Base-by-base conservation (phyloP, 2,329 filamentous ascomycete species). In the Graphilbum fragrans region DNA sequence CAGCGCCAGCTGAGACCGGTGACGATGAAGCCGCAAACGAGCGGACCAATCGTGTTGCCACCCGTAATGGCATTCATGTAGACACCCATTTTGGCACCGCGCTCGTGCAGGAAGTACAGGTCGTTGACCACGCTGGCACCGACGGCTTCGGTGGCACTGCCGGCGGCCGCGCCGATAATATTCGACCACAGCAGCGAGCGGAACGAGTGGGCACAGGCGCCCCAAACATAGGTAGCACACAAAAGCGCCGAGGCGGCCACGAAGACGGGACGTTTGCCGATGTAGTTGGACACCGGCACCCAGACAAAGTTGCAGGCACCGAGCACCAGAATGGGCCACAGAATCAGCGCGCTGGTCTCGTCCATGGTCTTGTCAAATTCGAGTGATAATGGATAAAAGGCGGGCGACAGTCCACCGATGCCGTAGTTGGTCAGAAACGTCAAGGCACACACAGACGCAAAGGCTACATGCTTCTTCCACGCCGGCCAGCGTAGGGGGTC, bases 291-390 rank as follows among this genome's bases (percentile, higher is more conserved):
- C 16, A 68, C 19, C 6, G 65, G 65, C 5, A 69, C 64, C 66
- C 65, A 69, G 49, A 70, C 57, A 55, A 69, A 69, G 48, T 69
- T 69, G 52, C 63, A 67, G 3, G 60, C 46, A 5, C 65, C 66
- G 5, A 67, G 53, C 0, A 64, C 58, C 4, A 68, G 53, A 39
- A 68, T 62, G 1, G 62, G 53, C 39, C 65, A 67, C 7, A 68
- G 52, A 8, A 66, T 55, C n/a, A 69, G 55, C n/a, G n/a, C n/a
- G 34, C n/a, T n/a, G n/a, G n/a, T n/a, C n/a, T n/a, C n/a, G n/a
- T n/a, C n/a, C n/a, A n/a, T n/a, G n/a, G n/a, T n/a, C n/a, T n/a
- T n/a, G n/a, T n/a, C n/a, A n/a, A n/a, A n/a, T n/a, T n/a, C n/a
- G n/a, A n/a, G n/a, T n/a, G n/a, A n/a, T n/a, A n/a, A n/a, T n/a